Base-by-base conservation (phyloP, 208 protist genomes). In the Dictyostelium gargantuum region DNA sequence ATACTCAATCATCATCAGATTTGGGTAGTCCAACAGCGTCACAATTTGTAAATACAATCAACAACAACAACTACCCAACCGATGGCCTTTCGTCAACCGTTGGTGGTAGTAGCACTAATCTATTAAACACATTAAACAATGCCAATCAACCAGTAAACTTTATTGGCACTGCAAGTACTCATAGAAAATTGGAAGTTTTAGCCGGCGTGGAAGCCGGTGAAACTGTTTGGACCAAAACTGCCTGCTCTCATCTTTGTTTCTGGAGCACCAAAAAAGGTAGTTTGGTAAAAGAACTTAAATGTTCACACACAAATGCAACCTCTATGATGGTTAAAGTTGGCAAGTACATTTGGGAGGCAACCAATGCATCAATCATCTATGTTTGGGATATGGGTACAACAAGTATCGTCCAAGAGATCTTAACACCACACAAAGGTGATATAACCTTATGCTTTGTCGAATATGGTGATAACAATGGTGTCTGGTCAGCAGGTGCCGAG, bases 331-430 rank as follows among this genome's bases (percentile, higher is more conserved):
- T 52, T 10, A 89, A 79, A 54, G 70, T 50, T 40, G 70, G 82
- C 26, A 63, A 48, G 56, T 46, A 46, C 38, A 79, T 89, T 40
- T 89, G 82, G 82, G 82, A 89, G 9, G 70, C 52, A 3, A 89
- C 82, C 8, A 32, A 48, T 19, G 26, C 32, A 15, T 4, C 35
- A 19, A 6, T 5, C 0, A 77, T 89, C 23, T 79, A 89, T 8
- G 19, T 89, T 48, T 89, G 82, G 82, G 82, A 89, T 54, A 89
- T 89, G 74, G 50, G 35, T 29, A 89, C 32, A n/a, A 89, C 79
- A 70, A 38, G 63, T 1, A 89, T 89, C 46, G 35, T 89, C 0
- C 32, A 52, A 26, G 48, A 89, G 44, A 46, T 89, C 10, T 70
- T 35, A 17, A 52, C 50, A 11, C 82, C 50, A 32, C 82, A 89